phyloP scores from a whole-genome alignment of 1,284 basidiomycete genomes.

The Omphalotus olearius region DNA sequence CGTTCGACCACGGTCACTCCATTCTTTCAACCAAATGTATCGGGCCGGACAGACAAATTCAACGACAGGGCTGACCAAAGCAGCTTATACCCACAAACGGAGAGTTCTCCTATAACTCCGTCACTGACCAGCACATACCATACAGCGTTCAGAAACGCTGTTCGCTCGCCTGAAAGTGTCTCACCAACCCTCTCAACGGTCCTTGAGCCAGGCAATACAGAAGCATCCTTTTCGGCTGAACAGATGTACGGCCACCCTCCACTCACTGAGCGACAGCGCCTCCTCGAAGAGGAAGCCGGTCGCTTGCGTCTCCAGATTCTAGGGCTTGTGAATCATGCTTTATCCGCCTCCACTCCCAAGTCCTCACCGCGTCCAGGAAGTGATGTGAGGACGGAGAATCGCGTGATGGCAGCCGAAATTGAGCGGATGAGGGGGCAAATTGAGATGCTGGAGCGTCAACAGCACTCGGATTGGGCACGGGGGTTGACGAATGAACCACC shows the following conservation, averaged over 20 bases:
- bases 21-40: neutral
- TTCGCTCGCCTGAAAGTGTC: too few relatives aligned
- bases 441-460: slow-evolving; percentile 2
- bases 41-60: too few relatives aligned
- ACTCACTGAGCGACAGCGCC: slow-evolving; percentile 1
- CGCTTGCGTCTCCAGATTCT: slow-evolving; percentile 9
- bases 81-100: too few relatives aligned
- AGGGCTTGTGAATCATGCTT: slow-evolving; percentile 5
- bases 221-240: neutral
- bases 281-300: slow-evolving; percentile 6
- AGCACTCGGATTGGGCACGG: slow-evolving; percentile 5
- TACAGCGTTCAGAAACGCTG: neutral
- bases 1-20: neutral
- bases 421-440: slow-evolving; percentile 8
- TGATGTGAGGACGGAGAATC: slow-evolving; percentile 1
- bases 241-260: neutral
- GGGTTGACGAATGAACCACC: slow-evolving; percentile 9
- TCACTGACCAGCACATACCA: neutral
- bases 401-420: slow-evolving; percentile 3
- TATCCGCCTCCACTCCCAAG: neutral
- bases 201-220: too few relatives aligned
- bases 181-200: too few relatives aligned
- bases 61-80: too few relatives aligned
- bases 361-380: neutral
- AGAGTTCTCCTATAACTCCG: too few relatives aligned